These are phyloP conservation scores for Thraustochytrium striatum DNA, from an alignment of 352 stramenopile species.

Conservation along the genomic window DNA sequence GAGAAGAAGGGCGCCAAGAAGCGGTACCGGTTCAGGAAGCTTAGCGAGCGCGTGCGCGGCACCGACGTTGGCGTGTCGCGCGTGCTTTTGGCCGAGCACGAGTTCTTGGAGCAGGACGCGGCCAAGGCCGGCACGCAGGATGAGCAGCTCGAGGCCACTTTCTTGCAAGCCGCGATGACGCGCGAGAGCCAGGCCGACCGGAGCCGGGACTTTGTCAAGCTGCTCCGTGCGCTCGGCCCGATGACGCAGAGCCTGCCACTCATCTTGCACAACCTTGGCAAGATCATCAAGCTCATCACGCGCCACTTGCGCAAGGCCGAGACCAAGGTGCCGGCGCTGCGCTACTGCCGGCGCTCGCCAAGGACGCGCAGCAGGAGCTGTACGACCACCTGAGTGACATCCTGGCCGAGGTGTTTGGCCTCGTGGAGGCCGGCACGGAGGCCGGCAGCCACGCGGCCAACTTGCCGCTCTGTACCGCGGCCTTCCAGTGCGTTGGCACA, in stretches of 20 bases:
- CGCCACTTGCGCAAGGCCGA: neutral
- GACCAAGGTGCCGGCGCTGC: neutral
- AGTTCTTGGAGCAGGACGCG: neutral
- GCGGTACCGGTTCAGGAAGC: slow-evolving; percentile 33
- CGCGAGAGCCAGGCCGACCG: neutral
- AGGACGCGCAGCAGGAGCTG: slow-evolving; percentile 25
- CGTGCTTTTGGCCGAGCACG: slow-evolving; percentile 15
- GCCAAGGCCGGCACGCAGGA: neutral
- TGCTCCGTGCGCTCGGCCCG: neutral
- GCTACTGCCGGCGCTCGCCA: neutral
- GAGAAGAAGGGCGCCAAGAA: neutral
- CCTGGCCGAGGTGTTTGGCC: neutral
- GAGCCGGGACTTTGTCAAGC: neutral
- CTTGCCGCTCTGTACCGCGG: neutral
- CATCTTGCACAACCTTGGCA: slow-evolving; percentile 36
- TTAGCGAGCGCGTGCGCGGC: neutral
- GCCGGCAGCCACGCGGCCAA: neutral
- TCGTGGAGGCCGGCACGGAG: neutral
- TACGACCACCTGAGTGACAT: neutral
- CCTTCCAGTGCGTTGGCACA: slow-evolving; percentile 9
- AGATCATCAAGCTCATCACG: neutral
- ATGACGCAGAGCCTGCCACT: slow-evolving; percentile 27
- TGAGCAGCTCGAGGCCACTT: neutral
- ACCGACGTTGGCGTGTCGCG: slow-evolving; percentile 25
- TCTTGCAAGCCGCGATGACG: neutral